Percentiles rank a stretch among this genome's conserved stretches.
These are phyloP conservation scores for Cutaneotrichosporon cavernicola DNA, from an alignment of 1,284 basidiomycete genomes.

Conservation along the genomic window DNA sequence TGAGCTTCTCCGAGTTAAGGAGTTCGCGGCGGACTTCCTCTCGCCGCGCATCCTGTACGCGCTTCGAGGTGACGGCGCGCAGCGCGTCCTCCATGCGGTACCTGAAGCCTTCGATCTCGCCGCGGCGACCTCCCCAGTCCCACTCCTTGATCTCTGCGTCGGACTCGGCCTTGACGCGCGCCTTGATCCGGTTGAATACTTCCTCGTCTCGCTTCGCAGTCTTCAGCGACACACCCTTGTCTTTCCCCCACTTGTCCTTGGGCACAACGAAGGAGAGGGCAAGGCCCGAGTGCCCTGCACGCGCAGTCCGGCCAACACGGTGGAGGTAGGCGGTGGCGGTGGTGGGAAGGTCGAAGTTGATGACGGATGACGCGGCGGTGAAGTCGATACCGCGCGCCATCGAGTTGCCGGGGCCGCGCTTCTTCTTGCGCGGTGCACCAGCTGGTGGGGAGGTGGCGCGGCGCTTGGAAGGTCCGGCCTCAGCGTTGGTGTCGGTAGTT, in stretches of 20 bases:
- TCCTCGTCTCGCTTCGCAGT: conserved; percentile 72
- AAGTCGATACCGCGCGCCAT: conserved; percentile 97
- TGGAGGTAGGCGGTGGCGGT: conserved; percentile 91
- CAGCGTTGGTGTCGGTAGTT: conserved; percentile 53
- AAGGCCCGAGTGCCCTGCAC: conserved; percentile 91
- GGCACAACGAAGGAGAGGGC: conserved; percentile 88
- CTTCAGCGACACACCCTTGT: conserved; percentile 59
- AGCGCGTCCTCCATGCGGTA: conserved; percentile 98
- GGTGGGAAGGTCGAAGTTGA: conserved; percentile 96
- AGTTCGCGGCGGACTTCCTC: conserved; percentile 95
- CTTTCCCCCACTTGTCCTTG: conserved; percentile 68
- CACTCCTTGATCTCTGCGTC: conserved; percentile 85
- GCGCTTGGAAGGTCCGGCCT: conserved; percentile 47
- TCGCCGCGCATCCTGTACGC: conserved; percentile 85
- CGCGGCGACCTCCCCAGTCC: conserved; percentile 79
- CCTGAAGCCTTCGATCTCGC: conserved; percentile 90
- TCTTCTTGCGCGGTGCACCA: conserved; percentile 30
- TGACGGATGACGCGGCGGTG: conserved; percentile 91
- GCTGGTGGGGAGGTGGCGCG: conserved; percentile 38
- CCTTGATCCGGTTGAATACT: conserved; percentile 75
- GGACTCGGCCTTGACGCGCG: conserved; percentile 64
- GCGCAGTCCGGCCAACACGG: conserved; percentile 91
- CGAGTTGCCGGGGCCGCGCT: conserved; percentile 76
- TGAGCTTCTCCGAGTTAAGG: conserved; percentile 90
- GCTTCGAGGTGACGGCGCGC: conserved; percentile 78